Base-by-base conservation (phyloP, 768 basidiomycete genomes). In the Calvatia gigantea region DNA sequence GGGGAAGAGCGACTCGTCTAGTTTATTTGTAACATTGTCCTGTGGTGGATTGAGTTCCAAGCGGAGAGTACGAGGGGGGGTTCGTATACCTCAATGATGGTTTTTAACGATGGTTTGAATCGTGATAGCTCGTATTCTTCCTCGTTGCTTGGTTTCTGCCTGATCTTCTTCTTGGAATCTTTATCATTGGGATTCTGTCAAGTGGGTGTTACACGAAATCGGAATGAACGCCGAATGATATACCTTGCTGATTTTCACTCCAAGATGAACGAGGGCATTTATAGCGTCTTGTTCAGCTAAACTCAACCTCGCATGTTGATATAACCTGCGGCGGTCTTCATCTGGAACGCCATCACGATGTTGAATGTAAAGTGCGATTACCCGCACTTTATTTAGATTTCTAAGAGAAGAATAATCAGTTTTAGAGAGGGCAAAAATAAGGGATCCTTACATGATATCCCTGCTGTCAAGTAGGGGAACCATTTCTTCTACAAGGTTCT, bases 281-380 rank as follows among this genome's bases (percentile, higher is more conserved):
- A 98, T 79, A 25, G 93, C 91, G 65, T 98, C 97, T 70, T 96
- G 93, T 63, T 99, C 96, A 3, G 91, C 78, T 54, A 95, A 70
- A 4, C 85, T 83, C 38, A 99, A 73, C 41, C 92, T 80, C 17
- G 96, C 97, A 67, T 99, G 97, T 66, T 98, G 94, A 69, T 94
- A 98, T 55, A 99, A 70, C 55, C 97, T 79, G 58, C 95, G 84
- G 53, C 92, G 86, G 70, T 99, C 97, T 66, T 98, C 97, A 50
- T 98, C 95, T n/a, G 97, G 94, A 17, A 98, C 96, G 35, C 97
- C 97, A 63, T 98, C 97, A 27, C 95, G 86, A 69, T 86, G 81
- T 68, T 96, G 87, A 62, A 98, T 91, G 67, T 98, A 99, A 27
- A 98, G 77, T 15, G 96, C 92, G 56, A 99, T 90, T 62, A 99